Conservation (phyloP, 495 filamentous ascomycete genomes). For the Pseudevernia furfuracea region DNA sequence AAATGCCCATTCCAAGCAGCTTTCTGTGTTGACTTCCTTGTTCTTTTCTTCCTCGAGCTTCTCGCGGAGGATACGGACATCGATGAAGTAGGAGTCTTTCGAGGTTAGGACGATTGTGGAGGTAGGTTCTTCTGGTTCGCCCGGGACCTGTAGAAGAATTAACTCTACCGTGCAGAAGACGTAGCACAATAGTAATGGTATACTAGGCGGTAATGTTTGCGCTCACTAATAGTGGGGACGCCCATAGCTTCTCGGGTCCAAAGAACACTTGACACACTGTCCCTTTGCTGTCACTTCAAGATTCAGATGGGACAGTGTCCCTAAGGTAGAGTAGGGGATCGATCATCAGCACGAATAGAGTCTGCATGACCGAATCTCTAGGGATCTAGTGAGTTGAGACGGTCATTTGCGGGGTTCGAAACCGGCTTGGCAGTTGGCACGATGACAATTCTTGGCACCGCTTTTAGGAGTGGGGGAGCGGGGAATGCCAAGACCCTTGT, state of each 20-base stretch:
- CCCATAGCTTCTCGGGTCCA: conserved; percentile 3
- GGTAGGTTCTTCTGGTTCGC: conserved; percentile 24
- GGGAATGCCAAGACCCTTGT: no score
- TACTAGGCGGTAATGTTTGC: conserved; percentile 24
- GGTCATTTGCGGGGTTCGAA: no score
- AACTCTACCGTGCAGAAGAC: neutral
- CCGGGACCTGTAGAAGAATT: conserved; percentile 17
- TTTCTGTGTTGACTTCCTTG: conserved; percentile 13
- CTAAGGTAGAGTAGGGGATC: neutral
- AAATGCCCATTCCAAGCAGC: conserved; percentile 41
- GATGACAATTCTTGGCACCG: no score
- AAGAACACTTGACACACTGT: neutral
- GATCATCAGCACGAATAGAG: neutral
- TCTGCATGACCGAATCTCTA: neutral
- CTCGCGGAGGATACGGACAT: conserved; percentile 37
- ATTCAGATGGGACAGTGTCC: neutral
- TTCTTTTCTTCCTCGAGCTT: conserved; percentile 9
- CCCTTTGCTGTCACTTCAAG: neutral
- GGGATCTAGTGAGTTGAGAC: neutral
- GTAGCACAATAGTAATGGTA: neutral
- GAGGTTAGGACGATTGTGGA: conserved; percentile 40
- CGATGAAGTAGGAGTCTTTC: conserved; percentile 41
- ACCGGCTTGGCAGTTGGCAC: no score
- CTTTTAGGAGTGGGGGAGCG: no score
- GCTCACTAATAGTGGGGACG: conserved; percentile 22